Base-by-base conservation (phyloP, 495 filamentous ascomycete genomes). In the Daldinia caldariorum region DNA sequence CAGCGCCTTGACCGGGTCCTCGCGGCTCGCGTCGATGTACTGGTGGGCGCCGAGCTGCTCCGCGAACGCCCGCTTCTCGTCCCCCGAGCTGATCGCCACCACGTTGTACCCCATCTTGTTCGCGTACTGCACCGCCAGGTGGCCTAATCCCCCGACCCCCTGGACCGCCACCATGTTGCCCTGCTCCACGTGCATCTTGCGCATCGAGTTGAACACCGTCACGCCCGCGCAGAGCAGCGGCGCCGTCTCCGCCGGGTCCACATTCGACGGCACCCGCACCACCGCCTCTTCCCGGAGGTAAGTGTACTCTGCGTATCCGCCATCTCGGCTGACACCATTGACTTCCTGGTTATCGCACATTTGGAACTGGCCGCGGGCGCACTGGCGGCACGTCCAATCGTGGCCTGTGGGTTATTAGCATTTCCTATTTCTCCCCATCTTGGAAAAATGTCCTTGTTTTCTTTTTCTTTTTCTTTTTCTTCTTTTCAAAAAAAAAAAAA, bases 221-320 rank as follows among this genome's bases (percentile, higher is more conserved):
- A 92, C 84, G 54, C 90, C 90, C 1, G 90, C 89, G 78, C 90
- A 92, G 20, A 93, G 85, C 13, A 92, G 83, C 0, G 90, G 89
- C 0, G 89, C 89, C 60, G 83, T 86, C 65, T 87, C 80, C 9
- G 84, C 88, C 0, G 89, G 83, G 69, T 89, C 82, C 34, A 87
- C 77, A 51, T 87, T 79, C 6, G 76, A 65, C 5, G 89, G 89
- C 50, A 93, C 82, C n/a, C 79, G 80, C 0, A 90, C 89, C 0
- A 77, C 88, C 22, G 90, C 87, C 73, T 92, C 89, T n/a, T 79
- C 76, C 29, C 86, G 83, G 12, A 93, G 79, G 18, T 82, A 74
- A 69, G 83, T 84, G 78, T 91, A 92, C 77, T 93, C 85, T 10
- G 84, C 89, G 74, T 90, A 88, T 29, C 87, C 87, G 29, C 87